Evolutionary conservation across 208 protist genomes (phyloP).

Genomic region (Acanthamoeba castellanii): DNA sequence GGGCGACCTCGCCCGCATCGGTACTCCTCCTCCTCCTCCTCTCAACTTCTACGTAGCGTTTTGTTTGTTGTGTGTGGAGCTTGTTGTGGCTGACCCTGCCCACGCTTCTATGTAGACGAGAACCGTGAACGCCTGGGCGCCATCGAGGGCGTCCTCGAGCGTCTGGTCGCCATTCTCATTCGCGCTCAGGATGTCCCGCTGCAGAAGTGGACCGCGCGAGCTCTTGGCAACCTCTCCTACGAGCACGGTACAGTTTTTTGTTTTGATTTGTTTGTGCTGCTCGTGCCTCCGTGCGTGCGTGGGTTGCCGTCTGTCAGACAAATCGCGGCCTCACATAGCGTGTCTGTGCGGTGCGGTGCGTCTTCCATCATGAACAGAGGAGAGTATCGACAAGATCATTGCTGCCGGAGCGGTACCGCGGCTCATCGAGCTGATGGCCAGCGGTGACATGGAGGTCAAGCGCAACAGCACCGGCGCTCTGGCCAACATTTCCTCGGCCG

Average conservation of each 20-base stretch:
- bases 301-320: not conserved
- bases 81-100: too few relatives aligned
- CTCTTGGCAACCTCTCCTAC: slow-evolving; percentile 70
- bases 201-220: slow-evolving; percentile 69
- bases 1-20: slow-evolving; percentile 63
- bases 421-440: slow-evolving; percentile 23
- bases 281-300: too few relatives aligned
- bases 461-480: slow-evolving; percentile 70
- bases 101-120: not conserved
- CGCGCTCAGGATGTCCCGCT: slow-evolving; percentile 1
- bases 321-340: not conserved
- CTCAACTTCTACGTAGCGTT: not conserved
- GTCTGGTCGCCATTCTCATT: slow-evolving; percentile 38
- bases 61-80: too few relatives aligned
- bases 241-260: not conserved
- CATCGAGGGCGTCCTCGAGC: slow-evolving; percentile 41
- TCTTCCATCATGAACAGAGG: not conserved
- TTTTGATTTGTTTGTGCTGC: not conserved
- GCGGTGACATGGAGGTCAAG: slow-evolving; percentile 46
- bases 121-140: slow-evolving; percentile 26
- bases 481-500: slow-evolving; percentile 47
- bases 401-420: not conserved
- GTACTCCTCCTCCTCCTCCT: not conserved
- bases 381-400: slow-evolving; percentile 52
- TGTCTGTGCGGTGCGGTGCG: not conserved